Evolutionary conservation across 228 moss, liverwort and hornwort species (phyloP).

Genomic region (Sphagnum fallax): DNA sequence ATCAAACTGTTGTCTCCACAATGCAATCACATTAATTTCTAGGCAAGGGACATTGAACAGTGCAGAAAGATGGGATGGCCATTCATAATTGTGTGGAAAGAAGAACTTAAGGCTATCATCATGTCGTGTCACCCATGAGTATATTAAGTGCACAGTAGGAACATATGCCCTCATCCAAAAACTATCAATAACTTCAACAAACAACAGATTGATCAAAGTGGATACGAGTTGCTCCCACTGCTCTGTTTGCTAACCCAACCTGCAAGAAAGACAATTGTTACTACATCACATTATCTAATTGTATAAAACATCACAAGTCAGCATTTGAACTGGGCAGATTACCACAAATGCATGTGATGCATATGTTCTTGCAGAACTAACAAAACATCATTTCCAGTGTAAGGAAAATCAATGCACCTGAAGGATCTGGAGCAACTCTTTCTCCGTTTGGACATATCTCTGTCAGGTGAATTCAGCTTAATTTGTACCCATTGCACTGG

Average conservation of each 20-base stretch:
- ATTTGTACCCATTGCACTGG: neutral
- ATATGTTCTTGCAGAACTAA: too few species aligned
- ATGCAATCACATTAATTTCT: neutral
- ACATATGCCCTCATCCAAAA: neutral
- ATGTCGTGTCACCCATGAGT: too few species aligned
- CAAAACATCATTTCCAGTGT: neutral
- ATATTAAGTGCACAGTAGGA: too few species aligned
- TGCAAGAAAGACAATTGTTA: slow-evolving; percentile 12
- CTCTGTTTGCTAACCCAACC: slow-evolving; percentile 44
- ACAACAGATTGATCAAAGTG: neutral
- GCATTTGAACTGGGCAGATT: too few species aligned
- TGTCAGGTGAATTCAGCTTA: slow-evolving; percentile 9
- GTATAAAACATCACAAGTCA: too few species aligned
- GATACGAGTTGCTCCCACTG: slow-evolving; percentile 58
- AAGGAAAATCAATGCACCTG: slow-evolving; percentile 18
- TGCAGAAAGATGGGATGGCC: too few species aligned
- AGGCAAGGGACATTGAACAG: neutral
- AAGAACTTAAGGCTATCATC: too few species aligned
- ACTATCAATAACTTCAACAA: neutral
- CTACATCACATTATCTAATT: too few species aligned
- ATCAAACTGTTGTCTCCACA: neutral
- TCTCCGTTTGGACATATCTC: slow-evolving; percentile 46
- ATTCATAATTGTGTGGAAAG: too few species aligned
- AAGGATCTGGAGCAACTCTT: slow-evolving; percentile 46
- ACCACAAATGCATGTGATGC: too few species aligned